Evolutionary conservation across 176 grass and related monocot genomes (phyloP).

Genomic region (Chrysopogon serrulatus): DNA sequence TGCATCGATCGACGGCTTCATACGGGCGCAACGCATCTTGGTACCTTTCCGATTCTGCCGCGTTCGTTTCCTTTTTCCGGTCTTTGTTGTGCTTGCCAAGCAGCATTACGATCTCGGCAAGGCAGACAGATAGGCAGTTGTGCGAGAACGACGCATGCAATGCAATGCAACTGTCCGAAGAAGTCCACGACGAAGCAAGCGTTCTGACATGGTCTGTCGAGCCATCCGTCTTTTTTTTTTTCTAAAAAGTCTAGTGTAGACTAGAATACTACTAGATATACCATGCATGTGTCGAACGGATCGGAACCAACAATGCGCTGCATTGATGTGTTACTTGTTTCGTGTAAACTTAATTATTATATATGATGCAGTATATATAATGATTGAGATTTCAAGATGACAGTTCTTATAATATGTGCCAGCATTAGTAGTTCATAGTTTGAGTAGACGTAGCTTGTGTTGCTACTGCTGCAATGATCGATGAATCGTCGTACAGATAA

Average conservation of each 20-base stretch:
- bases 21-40: too few relatives aligned
- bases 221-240: neutral
- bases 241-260: neutral
- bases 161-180: neutral
- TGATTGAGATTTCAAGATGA: too few relatives aligned
- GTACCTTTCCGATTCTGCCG: neutral
- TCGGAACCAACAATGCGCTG: neutral
- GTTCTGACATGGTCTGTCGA: neutral
- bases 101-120: too few relatives aligned
- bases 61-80: too few relatives aligned
- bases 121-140: neutral
- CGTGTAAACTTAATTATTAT: neutral
- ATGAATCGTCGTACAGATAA: too few relatives aligned
- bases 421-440: too few relatives aligned
- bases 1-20: too few relatives aligned
- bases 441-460: too few relatives aligned
- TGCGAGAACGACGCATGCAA: neutral
- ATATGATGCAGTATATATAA: neutral
- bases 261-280: too few relatives aligned
- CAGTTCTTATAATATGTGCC: too few relatives aligned
- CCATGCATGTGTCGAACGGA: too few relatives aligned
- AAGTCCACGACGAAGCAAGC: neutral
- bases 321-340: neutral
- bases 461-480: too few relatives aligned
- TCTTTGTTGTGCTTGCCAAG: neutral